These are phyloP conservation scores for Hansenula anomala DNA, from an alignment of 1,139 yeast species.

Conservation along the genomic window DNA sequence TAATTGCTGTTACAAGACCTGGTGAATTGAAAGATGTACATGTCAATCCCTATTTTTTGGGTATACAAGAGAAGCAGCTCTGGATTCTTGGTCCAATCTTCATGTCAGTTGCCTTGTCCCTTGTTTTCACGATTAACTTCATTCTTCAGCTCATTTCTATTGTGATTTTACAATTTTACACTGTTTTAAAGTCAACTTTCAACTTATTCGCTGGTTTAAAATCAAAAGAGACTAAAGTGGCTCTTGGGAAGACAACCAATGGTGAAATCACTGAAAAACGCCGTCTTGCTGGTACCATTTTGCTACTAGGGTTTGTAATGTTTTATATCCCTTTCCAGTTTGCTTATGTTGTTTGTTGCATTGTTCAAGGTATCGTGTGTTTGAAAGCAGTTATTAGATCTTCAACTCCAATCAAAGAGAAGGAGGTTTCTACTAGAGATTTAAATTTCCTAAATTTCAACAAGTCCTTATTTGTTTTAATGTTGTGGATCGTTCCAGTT, in stretches of 20 bases:
- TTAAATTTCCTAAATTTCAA: constrained; percentile 42
- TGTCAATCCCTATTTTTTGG: constrained; percentile 50
- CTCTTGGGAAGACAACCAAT: not conserved
- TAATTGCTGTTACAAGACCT: constrained; percentile 41
- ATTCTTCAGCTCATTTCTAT: constrained; percentile 8
- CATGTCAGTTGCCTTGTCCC: constrained; percentile 45
- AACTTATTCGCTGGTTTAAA: too few relatives aligned
- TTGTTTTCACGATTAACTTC: constrained; percentile 34
- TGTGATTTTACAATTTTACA: too few relatives aligned
- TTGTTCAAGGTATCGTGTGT: constrained; percentile 47
- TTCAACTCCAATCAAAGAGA: constrained; percentile 7
- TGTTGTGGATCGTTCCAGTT: constrained; percentile 67
- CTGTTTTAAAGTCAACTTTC: too few relatives aligned
- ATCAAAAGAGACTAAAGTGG: too few relatives aligned
- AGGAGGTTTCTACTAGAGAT: constrained; percentile 1
- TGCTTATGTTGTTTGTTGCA: constrained; percentile 55
- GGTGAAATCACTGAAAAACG: constrained; percentile 10
- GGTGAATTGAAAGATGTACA: constrained; percentile 21
- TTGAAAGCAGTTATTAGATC: constrained; percentile 26
- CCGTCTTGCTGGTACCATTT: constrained; percentile 30
- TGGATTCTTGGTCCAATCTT: constrained; percentile 59
- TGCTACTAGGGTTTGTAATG: constrained; percentile 42
- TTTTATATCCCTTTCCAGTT: constrained; percentile 76
- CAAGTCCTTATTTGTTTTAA: constrained; percentile 46
- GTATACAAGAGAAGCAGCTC: constrained; percentile 54